Percentiles rank a stretch among this genome's conserved stretches.
Evolutionary conservation across 306 rosid genomes (phyloP).

Genomic region (Cucurbita moschata): DNA sequence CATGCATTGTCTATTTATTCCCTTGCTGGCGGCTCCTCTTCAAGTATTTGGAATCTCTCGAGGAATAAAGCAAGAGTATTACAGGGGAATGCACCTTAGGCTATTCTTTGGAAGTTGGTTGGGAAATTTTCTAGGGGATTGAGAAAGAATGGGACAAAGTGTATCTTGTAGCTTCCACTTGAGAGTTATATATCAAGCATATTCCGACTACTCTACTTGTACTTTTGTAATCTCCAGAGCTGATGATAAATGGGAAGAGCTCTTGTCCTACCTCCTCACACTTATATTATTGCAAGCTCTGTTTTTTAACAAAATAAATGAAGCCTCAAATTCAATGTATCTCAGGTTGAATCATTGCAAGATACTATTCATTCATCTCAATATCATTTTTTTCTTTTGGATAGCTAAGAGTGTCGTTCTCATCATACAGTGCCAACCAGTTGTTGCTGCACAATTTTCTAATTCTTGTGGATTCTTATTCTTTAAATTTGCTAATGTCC

Average conservation of each 20-base stretch:
- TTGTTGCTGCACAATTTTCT: neutral
- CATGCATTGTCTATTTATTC: neutral
- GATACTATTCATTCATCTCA: neutral
- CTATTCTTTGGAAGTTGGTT: neutral
- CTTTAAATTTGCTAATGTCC: neutral
- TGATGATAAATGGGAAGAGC: neutral
- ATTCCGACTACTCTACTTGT: neutral
- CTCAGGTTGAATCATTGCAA: neutral
- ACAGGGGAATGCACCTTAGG: neutral
- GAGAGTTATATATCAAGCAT: neutral
- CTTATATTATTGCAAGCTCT: neutral
- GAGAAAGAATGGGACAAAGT: neutral
- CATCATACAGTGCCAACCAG: neutral
- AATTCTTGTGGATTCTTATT: neutral
- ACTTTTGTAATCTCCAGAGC: neutral
- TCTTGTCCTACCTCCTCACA: neutral
- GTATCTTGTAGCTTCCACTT: neutral
- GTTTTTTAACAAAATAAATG: neutral
- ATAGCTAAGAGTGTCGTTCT: neutral
- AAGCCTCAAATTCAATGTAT: neutral
- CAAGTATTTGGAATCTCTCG: neutral
- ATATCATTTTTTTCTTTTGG: neutral
- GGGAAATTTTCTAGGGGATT: neutral
- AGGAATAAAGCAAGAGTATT: neutral
- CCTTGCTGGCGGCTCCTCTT: neutral